These are phyloP conservation scores for Parasitella parasitica DNA, from an alignment of 371 early-diverging fungal genomes.

Conservation along the genomic window DNA sequence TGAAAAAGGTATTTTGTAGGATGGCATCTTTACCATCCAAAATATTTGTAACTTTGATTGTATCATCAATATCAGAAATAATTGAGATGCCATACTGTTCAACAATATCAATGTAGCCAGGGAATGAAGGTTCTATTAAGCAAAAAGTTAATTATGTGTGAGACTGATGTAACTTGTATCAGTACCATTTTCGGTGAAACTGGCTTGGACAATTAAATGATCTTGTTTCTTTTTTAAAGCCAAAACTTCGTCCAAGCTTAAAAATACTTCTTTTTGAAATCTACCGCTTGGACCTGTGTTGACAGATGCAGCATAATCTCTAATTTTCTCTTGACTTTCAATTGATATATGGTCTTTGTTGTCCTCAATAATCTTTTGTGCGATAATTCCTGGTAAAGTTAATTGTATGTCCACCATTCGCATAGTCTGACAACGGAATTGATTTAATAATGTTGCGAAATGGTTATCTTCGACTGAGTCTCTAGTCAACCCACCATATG, in stretches of 20 bases:
- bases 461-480: constrained; percentile 43
- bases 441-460: constrained; percentile 37
- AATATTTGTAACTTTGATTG: constrained; percentile 61
- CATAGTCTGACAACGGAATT: constrained; percentile 46
- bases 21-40: constrained; percentile 46
- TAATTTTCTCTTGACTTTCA: constrained; percentile 25
- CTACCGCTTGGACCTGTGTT: constrained; percentile 38
- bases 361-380: constrained; percentile 2
- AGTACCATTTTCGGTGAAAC: constrained; percentile 17
- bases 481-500: constrained; percentile 36
- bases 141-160: not conserved
- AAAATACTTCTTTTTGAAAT: constrained; percentile 26
- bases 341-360: not conserved
- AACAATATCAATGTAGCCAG: constrained; percentile 52
- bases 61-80: constrained; percentile 67
- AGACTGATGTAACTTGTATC: not conserved
- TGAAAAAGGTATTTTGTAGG: constrained; percentile 47
- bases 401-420: constrained; percentile 17
- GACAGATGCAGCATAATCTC: constrained; percentile 21
- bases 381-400: constrained; percentile 14
- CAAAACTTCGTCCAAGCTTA: constrained; percentile 13
- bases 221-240: not conserved
- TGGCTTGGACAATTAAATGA: constrained; percentile 18
- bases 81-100: constrained; percentile 53
- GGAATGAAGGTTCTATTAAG: constrained; percentile 15